These are phyloP conservation scores for Candida buenavistaensis DNA, from an alignment of 1,139 yeast species.

Conservation along the genomic window DNA sequence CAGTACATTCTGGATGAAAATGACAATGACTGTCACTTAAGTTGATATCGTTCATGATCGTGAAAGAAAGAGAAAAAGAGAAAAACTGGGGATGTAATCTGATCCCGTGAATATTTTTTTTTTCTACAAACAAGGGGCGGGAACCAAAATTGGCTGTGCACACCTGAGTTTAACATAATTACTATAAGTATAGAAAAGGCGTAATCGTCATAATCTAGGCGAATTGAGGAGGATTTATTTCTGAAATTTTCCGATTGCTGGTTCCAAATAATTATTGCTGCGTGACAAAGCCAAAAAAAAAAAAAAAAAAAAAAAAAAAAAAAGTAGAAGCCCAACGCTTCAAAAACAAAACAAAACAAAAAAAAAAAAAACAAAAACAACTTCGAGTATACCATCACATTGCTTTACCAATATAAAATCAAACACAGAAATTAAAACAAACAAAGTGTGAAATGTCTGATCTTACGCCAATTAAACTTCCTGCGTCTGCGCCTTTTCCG, in stretches of 20 bases:
- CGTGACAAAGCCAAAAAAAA: neutral
- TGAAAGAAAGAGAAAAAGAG: neutral
- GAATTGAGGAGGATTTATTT: too few relatives aligned
- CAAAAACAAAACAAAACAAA: slow-evolving; percentile 1
- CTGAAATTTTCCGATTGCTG: too few relatives aligned
- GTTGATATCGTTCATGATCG: slow-evolving; percentile 1
- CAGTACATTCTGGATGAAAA: slow-evolving; percentile 17
- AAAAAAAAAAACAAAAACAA: slow-evolving; percentile 1
- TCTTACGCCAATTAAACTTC: slow-evolving; percentile 41
- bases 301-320: neutral
- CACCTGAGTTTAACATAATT: too few relatives aligned
- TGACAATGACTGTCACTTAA: slow-evolving; percentile 23
- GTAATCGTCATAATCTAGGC: too few relatives aligned
- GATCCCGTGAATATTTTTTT: neutral
- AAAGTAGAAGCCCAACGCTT: neutral
- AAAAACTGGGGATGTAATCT: neutral
- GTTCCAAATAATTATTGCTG: too few relatives aligned
- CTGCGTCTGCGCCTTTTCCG: slow-evolving; percentile 66
- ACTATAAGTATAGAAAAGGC: too few relatives aligned
- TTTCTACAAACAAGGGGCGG: neutral
- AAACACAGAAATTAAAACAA: too few relatives aligned
- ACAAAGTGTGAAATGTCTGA: too few relatives aligned
- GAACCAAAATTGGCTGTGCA: too few relatives aligned
- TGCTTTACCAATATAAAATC: neutral
- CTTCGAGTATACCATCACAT: neutral